These are phyloP conservation scores for Spatholobus suberectus DNA, from an alignment of 306 rosid species.

Conservation along the genomic window DNA sequence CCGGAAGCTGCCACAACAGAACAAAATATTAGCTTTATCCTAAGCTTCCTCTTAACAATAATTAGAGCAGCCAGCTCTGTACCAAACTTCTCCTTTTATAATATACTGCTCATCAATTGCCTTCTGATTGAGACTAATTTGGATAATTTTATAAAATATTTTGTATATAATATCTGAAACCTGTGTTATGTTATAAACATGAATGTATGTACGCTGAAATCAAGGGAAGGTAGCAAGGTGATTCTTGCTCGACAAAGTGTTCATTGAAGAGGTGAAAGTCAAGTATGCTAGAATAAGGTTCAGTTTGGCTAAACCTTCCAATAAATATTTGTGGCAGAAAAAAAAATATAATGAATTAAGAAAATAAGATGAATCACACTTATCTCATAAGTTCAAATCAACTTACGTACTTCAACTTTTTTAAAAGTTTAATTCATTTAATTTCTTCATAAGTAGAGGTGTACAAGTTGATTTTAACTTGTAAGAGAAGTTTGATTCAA, in stretches of 20 bases:
- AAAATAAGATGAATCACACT: no score
- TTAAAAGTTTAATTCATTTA: neutral
- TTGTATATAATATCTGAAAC: neutral
- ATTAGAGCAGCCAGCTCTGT: neutral
- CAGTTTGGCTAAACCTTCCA: no score
- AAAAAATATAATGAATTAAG: no score
- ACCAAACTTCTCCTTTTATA: neutral
- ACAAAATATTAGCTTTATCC: slow-evolving; percentile 1
- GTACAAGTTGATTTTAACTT: neutral
- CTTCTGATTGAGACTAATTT: neutral
- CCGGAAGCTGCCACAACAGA: slow-evolving; percentile 81
- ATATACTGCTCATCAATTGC: slow-evolving; percentile 18
- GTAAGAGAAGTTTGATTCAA: neutral
- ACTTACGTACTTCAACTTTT: neutral
- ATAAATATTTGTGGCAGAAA: no score
- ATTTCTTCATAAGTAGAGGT: neutral
- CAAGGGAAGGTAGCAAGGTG: no score
- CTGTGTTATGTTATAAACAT: no score
- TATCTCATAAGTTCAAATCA: no score
- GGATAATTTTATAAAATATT: no score
- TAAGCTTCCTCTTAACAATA: neutral
- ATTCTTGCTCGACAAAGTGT: no score
- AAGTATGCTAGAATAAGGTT: neutral
- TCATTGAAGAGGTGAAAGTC: neutral
- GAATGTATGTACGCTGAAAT: no score